Conservation (phyloP, 78 protist species). For the Dictyostelium brefeldianum region DNA sequence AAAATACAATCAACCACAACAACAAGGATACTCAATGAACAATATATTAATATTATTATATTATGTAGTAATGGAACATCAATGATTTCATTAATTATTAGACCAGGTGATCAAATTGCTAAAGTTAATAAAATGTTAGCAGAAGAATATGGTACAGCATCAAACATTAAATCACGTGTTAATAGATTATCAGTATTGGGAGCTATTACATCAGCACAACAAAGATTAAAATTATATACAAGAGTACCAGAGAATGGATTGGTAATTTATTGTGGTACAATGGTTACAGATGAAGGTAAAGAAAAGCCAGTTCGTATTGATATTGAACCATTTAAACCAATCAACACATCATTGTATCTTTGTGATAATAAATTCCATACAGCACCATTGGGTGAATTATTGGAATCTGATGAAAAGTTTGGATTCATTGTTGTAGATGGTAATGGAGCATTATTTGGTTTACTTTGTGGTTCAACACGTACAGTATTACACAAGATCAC, state of each 20-base stretch:
- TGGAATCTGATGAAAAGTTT: constrained; percentile 97
- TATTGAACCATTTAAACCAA: constrained; percentile 99
- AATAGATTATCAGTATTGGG: constrained; percentile 94
- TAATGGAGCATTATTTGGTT: constrained; percentile 98
- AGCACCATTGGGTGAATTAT: constrained; percentile 95
- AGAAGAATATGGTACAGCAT: constrained; percentile 99
- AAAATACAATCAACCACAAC: not conserved
- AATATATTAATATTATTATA: not conserved
- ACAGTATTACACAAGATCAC: constrained; percentile 96
- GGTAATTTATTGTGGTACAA: constrained; percentile 99
- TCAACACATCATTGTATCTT: constrained; percentile 98
- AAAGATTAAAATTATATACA: constrained; percentile 93
- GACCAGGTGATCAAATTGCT: constrained; percentile 98
- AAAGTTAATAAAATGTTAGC: constrained; percentile 94
- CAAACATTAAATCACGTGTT: constrained; percentile 98
- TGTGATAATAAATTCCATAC: constrained; percentile 99
- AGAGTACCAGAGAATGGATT: constrained; percentile 98
- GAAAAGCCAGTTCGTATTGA: constrained; percentile 98
- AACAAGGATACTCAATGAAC: not conserved
- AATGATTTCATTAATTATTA: constrained; percentile 98
- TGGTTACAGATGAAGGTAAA: constrained; percentile 98
- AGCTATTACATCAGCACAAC: constrained; percentile 98
- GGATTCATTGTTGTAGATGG: constrained; percentile 99
- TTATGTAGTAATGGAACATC: constrained; percentile 96
- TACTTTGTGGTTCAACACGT: constrained; percentile 97